Evolutionary conservation across 1,284 basidiomycete genomes (phyloP).

Genomic region (Cystobasidium sp.): DNA sequence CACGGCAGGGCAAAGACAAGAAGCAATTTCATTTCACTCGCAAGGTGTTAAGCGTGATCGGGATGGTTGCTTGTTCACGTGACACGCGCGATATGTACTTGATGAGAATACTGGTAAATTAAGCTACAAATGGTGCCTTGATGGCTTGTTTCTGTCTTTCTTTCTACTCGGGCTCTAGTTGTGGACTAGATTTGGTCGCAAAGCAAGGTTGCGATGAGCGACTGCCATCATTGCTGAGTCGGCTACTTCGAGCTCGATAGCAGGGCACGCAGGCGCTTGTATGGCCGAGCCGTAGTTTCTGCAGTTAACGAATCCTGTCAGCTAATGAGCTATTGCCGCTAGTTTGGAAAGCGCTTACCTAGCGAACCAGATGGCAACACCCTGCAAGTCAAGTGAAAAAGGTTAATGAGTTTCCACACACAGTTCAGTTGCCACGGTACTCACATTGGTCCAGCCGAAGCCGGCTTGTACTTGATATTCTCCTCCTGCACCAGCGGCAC

Average conservation of each 20-base stretch:
- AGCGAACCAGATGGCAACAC: slow-evolving; percentile 35
- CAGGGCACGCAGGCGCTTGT: slow-evolving; percentile 29
- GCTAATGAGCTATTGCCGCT: not conserved
- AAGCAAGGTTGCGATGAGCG: slow-evolving; percentile 24
- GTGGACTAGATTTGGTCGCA: slow-evolving; percentile 31
- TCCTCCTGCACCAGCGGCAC: slow-evolving; percentile 67
- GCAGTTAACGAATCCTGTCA: not conserved
- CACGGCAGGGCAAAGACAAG: too few relatives aligned
- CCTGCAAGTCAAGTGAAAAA: not conserved
- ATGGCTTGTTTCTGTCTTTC: not conserved
- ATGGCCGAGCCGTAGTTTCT: slow-evolving; percentile 29
- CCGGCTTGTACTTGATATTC: slow-evolving; percentile 65
- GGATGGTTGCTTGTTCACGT: too few relatives aligned
- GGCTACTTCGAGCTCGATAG: slow-evolving; percentile 18
- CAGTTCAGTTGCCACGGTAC: slow-evolving; percentile 61
- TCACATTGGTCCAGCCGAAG: slow-evolving; percentile 86
- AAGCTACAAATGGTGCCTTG: too few relatives aligned
- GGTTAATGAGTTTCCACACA: not conserved
- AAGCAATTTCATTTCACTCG: too few relatives aligned
- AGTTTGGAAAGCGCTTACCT: not conserved
- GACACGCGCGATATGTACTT: too few relatives aligned
- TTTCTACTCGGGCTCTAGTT: not conserved
- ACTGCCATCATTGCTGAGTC: slow-evolving; percentile 22
- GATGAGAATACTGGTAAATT: too few relatives aligned
- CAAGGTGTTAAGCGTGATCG: too few relatives aligned